Evolutionary conservation across 2,329 filamentous ascomycete genomes (phyloP).

Genomic region (Colletotrichum incanum): DNA sequence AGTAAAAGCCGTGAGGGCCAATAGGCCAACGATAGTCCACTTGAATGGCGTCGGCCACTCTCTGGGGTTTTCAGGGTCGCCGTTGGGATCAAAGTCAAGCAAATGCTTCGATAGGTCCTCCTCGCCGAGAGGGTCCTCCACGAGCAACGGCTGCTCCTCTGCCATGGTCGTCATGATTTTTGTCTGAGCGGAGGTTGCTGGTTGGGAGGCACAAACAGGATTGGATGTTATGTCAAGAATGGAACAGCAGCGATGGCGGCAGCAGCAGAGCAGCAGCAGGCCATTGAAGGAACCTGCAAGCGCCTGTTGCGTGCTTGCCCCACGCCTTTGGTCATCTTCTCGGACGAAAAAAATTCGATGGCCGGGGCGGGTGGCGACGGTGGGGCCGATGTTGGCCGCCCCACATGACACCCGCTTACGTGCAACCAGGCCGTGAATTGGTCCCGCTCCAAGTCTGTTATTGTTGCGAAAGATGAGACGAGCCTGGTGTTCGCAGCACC

Average conservation of each 20-base stretch:
- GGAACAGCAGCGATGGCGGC: slow-evolving; percentile 2
- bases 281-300: background rate
- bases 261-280: background rate
- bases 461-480: background rate
- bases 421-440: background rate
- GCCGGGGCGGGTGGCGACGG: slow-evolving; percentile 29
- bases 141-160: slow-evolving; percentile 36
- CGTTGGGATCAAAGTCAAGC: slow-evolving; percentile 44
- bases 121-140: slow-evolving; percentile 38
- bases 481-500: background rate
- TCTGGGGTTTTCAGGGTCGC: slow-evolving; percentile 59
- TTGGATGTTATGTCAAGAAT: background rate
- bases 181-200: background rate
- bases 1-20: slow-evolving; percentile 70
- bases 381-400: slow-evolving; percentile 21
- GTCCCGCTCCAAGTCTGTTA: too few relatives aligned
- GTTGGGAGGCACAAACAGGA: background rate
- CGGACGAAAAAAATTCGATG: slow-evolving; percentile 10
- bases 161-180: slow-evolving; percentile 4
- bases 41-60: slow-evolving; percentile 69
- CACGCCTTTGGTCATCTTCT: slow-evolving; percentile 27
- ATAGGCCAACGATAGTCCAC: slow-evolving; percentile 67
- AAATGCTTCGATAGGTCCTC: slow-evolving; percentile 36
- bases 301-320: slow-evolving; percentile 36
- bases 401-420: slow-evolving; percentile 14